These are phyloP conservation scores for Fusarium ambrosium DNA, from an alignment of 2,329 filamentous ascomycete genomes.

Conservation along the genomic window DNA sequence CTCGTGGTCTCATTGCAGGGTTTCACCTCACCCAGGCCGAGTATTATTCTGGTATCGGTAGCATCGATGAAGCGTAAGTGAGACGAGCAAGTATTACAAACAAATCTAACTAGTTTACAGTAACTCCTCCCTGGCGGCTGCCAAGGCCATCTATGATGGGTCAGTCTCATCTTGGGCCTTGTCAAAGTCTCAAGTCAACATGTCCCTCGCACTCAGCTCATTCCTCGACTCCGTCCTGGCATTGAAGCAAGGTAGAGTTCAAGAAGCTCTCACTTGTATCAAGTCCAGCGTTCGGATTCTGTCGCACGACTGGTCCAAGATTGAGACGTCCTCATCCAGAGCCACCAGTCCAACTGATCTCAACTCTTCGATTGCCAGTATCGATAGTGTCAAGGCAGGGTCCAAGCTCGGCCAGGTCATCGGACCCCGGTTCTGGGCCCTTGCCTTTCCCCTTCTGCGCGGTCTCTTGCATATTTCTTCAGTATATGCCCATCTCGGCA, in stretches of 20 bases:
- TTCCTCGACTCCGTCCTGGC: constrained; percentile 76
- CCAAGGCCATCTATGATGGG: constrained; percentile 54
- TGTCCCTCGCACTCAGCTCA: constrained; percentile 49
- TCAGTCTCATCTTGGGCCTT: constrained; percentile 51
- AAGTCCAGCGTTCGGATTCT: constrained; percentile 69
- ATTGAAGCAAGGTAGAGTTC: constrained; percentile 71
- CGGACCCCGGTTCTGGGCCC: constrained; percentile 79
- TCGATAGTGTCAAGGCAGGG: constrained; percentile 45
- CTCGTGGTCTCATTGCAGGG: constrained; percentile 58
- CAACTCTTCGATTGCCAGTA: constrained; percentile 49
- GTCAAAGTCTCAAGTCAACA: constrained; percentile 51
- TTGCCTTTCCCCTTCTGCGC: constrained; percentile 80
- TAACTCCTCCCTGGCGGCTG: constrained; percentile 53
- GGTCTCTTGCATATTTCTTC: constrained; percentile 80
- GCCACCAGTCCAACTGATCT: constrained; percentile 41
- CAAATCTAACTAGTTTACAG: constrained; percentile 38
- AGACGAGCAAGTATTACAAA: background rate
- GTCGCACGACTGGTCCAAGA: constrained; percentile 67
- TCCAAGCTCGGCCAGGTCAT: constrained; percentile 40
- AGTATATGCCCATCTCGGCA: constrained; percentile 85
- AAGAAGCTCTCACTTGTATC: constrained; percentile 69
- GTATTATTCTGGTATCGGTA: constrained; percentile 77
- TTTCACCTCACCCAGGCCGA: constrained; percentile 82
- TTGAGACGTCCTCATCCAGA: constrained; percentile 55
- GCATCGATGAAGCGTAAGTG: constrained; percentile 70